These are phyloP conservation scores for Clitoria ternatea DNA, from an alignment of 306 rosid genomes.

Conservation along the genomic window DNA sequence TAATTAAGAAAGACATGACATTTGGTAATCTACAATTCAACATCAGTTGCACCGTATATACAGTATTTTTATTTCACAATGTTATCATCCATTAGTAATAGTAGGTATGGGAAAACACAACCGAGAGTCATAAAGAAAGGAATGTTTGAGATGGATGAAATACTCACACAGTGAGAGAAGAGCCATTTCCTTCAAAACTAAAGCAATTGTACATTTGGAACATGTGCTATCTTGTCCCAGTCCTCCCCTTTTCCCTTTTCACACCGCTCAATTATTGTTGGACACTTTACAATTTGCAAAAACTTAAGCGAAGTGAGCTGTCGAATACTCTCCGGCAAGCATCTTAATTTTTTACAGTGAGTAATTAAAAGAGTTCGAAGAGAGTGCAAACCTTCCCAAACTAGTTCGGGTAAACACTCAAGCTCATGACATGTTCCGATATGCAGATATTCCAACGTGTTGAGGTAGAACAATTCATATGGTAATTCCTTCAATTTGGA, in stretches of 20 bases:
- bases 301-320: neutral
- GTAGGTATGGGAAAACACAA: too few relatives aligned
- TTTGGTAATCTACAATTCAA: too few relatives aligned
- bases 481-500: neutral
- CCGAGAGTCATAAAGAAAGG: too few relatives aligned
- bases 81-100: too few relatives aligned
- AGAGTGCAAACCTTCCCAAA: neutral
- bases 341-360: neutral
- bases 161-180: too few relatives aligned
- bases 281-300: neutral
- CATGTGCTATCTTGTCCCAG: neutral
- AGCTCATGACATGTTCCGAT: neutral
- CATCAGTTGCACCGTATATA: too few relatives aligned
- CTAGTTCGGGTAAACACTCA: neutral
- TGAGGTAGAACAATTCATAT: neutral
- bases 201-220: neutral
- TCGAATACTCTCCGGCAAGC: neutral
- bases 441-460: neutral
- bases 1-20: too few relatives aligned
- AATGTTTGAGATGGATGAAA: too few relatives aligned
- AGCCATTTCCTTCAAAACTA: too few relatives aligned
- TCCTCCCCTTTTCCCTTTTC: neutral
- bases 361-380: neutral
- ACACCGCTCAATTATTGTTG: neutral
- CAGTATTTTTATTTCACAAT: too few relatives aligned